Base-by-base conservation (phyloP, 2,329 filamentous ascomycete species). In the Aspergillaceae sp. region DNA sequence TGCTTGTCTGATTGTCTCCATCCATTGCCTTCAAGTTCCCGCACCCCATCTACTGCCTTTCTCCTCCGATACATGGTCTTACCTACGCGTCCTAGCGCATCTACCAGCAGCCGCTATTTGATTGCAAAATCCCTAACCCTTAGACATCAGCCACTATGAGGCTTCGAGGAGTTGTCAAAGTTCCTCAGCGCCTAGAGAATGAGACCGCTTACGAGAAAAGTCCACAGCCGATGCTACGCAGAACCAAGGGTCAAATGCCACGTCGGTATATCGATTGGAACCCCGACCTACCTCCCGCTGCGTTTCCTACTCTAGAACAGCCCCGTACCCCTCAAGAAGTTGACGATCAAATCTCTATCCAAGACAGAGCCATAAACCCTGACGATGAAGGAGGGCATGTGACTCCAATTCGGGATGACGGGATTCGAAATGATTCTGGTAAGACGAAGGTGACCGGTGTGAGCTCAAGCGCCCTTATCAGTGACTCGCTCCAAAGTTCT, bases 241-340 rank as follows among this genome's bases (percentile, higher is more conserved):
- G 41, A n/a, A n/a, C 33, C 28, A 45, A 35, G 27, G 52, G 44
- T 32, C 50, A 41, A 41, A 47, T 34, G 8, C 44, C 41, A 43
- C 53, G 48, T 40, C 49, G 19, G 4, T 56, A 49, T 50, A 53
- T 60, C 41, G 61, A 62, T 11, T 73, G 60, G 47, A 57, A 71
- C 50, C 67, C 70, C 7, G 56, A 65, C 38, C 52, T 65, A 10
- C 65, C 63, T 37, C 64, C 69, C 38, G 69, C 69, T 32, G 64
- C 62, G 5, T 73, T 73, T 46, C 70, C 70, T 26, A 70, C 64
- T 5, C 45, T 69, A 11, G 56, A 63, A 29, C 43, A 40, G 5
- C 52, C 56, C 9, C 46, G 44, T 29, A 40, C 41, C 29, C 1
- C 36, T 32, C 30, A 7, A 10, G 41, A 30, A 32, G 42, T 26